These are phyloP conservation scores for Phytophthora litchii DNA, from an alignment of 352 stramenopile species.

Conservation along the genomic window DNA sequence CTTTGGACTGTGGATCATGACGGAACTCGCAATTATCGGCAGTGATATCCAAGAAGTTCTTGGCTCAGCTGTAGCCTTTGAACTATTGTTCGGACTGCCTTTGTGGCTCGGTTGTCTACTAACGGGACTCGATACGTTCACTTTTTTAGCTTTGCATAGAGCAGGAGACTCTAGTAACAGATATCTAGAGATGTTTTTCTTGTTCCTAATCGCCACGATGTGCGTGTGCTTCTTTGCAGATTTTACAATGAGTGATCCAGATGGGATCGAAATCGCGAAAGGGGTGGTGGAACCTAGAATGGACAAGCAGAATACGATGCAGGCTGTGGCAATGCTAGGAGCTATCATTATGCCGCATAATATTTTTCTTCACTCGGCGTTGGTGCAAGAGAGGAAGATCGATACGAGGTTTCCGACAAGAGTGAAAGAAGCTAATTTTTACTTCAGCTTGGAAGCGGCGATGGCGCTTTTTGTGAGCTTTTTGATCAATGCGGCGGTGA, in stretches of 20 bases:
- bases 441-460: conserved; percentile 86
- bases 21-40: conserved; percentile 88
- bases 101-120: conserved; percentile 80
- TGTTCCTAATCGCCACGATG: conserved; percentile 89
- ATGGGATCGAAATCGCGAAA: conserved; percentile 68
- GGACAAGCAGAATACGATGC: conserved; percentile 60
- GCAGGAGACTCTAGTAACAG: conserved; percentile 50
- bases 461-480: conserved; percentile 89
- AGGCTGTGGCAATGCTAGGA: conserved; percentile 82
- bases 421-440: conserved; percentile 76
- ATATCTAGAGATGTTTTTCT: conserved; percentile 88
- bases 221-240: conserved; percentile 88
- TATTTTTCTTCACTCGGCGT: conserved; percentile 93
- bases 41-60: conserved; percentile 87
- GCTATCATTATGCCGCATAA: conserved; percentile 97
- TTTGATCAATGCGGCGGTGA: conserved; percentile 91
- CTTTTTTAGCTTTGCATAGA: conserved; percentile 87
- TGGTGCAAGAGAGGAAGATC: conserved; percentile 66
- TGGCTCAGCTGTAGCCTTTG: conserved; percentile 80
- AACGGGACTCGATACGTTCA: conserved; percentile 83
- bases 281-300: conserved; percentile 75
- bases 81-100: conserved; percentile 73
- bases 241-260: conserved; percentile 70
- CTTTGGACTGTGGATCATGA: conserved; percentile 84
- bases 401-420: conserved; percentile 21